Evolutionary conservation across 169 alveolate species (phyloP), one percentile per base, ranked within the genome.

Genomic region (Plasmodium berghei): DNA sequence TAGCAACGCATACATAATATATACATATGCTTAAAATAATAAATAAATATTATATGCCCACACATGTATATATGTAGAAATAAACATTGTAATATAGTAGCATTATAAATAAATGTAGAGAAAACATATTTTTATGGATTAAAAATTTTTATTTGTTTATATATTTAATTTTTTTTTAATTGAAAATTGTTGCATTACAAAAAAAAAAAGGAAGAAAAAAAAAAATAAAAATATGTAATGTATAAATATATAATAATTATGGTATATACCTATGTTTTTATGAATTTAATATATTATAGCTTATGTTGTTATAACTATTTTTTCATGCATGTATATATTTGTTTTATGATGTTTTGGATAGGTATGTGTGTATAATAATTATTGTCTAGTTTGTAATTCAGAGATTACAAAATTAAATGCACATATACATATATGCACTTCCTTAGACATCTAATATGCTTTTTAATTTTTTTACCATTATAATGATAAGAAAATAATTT

Each of bases 161-260:
- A 42, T 58, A 54, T 77, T 63, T 48, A 56, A 63, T 77, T 75
- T 69, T 61, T 75, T 75, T 56, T 75, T 77, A 77, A 77, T 64
- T 77, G 89, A 64, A 75, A 64, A 63, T 75, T 75, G 24, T 34
- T 63, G 59, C 73, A 75, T 48, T 63, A 75, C 73, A 14, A 75
- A 75, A 75, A 77, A 77, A 77, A 77, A 77, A 77, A 77, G 66
- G 66, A 77, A 63, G 62, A 75, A 75, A 75, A 77, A 77, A 34
- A 72, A 54, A 62, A 28, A 72, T 54, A 55, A 26, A 72, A 52
- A 72, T 26, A 52, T 24, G n/a, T 54, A 24, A 72, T 14, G 6
- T n/a, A 55, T 54, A 52, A 45, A 66, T 12, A 66, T n/a, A 66
- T 28, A 66, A 66, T 26, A 66, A 66, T 16, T 16, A 40, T 16